Evolutionary conservation across 768 basidiomycete genomes (phyloP).

Genomic region (Leccinum rimulosum): DNA sequence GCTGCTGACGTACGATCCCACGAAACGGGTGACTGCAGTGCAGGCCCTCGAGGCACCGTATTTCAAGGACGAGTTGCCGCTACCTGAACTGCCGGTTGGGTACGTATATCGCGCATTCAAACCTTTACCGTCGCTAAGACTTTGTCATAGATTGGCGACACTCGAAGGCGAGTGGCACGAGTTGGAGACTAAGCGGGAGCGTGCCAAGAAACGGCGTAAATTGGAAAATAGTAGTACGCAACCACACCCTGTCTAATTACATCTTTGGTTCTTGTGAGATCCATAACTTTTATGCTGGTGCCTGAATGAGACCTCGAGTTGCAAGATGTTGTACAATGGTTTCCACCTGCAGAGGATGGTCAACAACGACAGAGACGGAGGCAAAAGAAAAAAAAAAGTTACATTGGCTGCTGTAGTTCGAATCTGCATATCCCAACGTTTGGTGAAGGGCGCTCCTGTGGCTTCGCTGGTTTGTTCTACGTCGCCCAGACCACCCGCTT

Average conservation of each 20-base stretch:
- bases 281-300: conserved; percentile 18
- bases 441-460: conserved; percentile 85
- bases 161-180: conserved; percentile 98
- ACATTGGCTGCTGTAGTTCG: conserved; percentile 86
- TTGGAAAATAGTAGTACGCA: conserved; percentile 46
- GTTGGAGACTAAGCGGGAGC: conserved; percentile 89
- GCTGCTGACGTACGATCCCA: conserved; percentile 79
- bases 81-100: conserved; percentile 73
- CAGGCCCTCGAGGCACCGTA: conserved; percentile 83
- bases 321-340: conserved; percentile 81
- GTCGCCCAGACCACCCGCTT: conserved; percentile 90
- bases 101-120: conserved; percentile 39
- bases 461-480: conserved; percentile 83
- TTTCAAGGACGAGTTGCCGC: conserved; percentile 79
- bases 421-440: conserved; percentile 95
- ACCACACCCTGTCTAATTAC: conserved; percentile 35
- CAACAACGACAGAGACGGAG: not conserved
- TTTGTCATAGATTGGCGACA: conserved; percentile 56
- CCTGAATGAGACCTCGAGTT: conserved; percentile 62
- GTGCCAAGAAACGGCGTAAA: conserved; percentile 76
- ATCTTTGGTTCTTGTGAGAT: conserved; percentile 16
- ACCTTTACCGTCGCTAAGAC: conserved; percentile 4
- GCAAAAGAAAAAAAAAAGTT: conserved; percentile 33
- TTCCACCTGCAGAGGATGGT: conserved; percentile 56
- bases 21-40: conserved; percentile 67